Base-by-base conservation (phyloP, 2,329 filamentous ascomycete species). In the Aotearoamyces nothofagi region DNA sequence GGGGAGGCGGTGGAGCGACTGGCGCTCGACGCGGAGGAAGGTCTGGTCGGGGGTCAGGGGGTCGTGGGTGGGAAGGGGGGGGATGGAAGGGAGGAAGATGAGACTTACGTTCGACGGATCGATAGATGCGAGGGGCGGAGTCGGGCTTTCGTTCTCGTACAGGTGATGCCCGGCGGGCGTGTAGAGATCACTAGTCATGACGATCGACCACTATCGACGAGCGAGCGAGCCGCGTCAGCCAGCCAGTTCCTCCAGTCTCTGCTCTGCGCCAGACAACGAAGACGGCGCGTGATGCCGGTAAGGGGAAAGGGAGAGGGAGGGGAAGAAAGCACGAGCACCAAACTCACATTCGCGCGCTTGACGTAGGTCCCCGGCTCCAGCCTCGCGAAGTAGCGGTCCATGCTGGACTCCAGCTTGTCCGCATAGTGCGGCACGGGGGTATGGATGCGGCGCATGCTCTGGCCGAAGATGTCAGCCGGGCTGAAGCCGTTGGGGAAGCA, bases 401-500 rank as follows among this genome's bases (percentile, higher is more conserved):
- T 76, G 28, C 56, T 62, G 27, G 53, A 59, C 39, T 66, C 63
- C 0, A 77, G 40, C 40, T 70, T 74, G 25, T 55, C 46, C 17
- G 43, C 50, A 42, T 76, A 76, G 5, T 60, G 57, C 0, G 70
- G 70, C 0, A 76, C 68, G 0, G 69, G 69, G 0, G 26, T 45
- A 41, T 77, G 71, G 38, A 77, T 75, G 15, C 58, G 55, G 0
- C 59, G 51, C 1, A 76, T 52, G 1, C 55, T 53, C 9, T 59
- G 49, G 2, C 58, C 60, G 6, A 75, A 55, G 35, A 75, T 74
- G 26, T 57, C 40, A n/a, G 49, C 49, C 1, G 67, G 60, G 39
- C 63, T 53, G 51, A 76, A 77, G 7, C 70, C 70, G 1, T 57
- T 54, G 0, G 70, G 69, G 42, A 66, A 73, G 39, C 61, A 67